phyloP scores from a whole-genome alignment of 371 early-diverging fungal species.

The Dinochytrium kinnereticum region DNA sequence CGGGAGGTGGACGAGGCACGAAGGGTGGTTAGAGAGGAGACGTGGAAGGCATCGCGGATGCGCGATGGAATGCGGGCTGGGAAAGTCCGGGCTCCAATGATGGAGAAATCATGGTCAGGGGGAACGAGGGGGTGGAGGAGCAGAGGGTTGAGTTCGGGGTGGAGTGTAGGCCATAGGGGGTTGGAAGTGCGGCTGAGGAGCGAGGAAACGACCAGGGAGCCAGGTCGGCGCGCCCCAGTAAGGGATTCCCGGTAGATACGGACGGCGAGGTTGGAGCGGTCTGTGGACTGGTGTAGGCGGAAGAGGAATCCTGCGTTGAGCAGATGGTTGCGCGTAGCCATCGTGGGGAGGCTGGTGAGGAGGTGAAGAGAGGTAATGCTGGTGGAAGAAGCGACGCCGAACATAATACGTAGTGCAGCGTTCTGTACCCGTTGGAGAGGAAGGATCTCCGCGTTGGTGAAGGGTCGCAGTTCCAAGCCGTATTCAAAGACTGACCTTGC shows the following conservation, averaged over 20 bases:
- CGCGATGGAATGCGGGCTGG: neutral
- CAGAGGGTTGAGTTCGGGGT: neutral
- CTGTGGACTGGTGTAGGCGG: slow-evolving; percentile 13
- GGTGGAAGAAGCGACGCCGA: neutral
- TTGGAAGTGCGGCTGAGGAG: neutral
- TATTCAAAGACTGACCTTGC: slow-evolving; percentile 24
- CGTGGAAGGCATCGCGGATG: neutral
- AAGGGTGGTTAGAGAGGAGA: neutral
- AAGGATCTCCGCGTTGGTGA: neutral
- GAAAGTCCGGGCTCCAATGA: neutral
- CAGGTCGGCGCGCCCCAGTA: neutral
- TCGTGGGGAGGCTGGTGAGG: neutral
- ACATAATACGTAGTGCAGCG: neutral
- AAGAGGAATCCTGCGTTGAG: slow-evolving; percentile 20
- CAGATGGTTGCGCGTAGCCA: neutral
- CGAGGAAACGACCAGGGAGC: neutral
- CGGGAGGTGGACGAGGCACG: neutral
- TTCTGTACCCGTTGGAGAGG: slow-evolving; percentile 9
- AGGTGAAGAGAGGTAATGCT: slow-evolving; percentile 18
- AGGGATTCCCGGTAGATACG: slow-evolving; percentile 12
- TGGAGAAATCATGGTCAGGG: neutral
- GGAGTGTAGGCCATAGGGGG: neutral
- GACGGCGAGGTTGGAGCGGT: slow-evolving; percentile 11
- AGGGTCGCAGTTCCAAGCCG: slow-evolving; percentile 15
- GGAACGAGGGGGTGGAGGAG: neutral